Evolutionary conservation across 2,329 filamentous ascomycete species (phyloP), one percentile per base, ranked within the genome.

Genomic region (Raffaelea arxii): DNA sequence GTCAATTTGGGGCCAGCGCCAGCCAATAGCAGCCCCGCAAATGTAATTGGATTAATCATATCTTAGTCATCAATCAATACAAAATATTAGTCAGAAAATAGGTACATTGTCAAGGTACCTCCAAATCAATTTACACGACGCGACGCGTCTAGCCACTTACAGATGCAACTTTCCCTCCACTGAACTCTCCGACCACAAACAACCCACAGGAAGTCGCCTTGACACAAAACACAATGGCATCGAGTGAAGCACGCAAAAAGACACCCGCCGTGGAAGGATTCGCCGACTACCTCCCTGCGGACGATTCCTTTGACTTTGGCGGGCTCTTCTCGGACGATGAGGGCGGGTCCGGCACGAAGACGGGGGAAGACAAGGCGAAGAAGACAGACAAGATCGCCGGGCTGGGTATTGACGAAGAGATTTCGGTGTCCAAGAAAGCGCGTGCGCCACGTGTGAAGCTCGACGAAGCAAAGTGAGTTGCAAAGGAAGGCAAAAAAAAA

Each of bases 361-460:
- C 21, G 65, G 24, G 11, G 11, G 11, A 37, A 65, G 12, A 60
- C 25, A 58, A 59, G 59, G 60, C 63, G 49, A 73, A 70, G 51
- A 75, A 76, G 54, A 71, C 68, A 38, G 72, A 73, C 48, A 68
- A 67, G 22, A 62, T 65, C 1, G 66, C 73, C 24, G 72, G 72
- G 1, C 66, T 94, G 3, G 89, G 90, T 40, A 80, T 96, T 47
- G 90, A 97, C 53, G 80, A 94, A 58, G 87, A 94, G 57, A 77
- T 98, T 45, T 82, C 86, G 46, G 75, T 96, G 4, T 78, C 77
- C 36, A 95, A 87, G 65, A 84, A 84, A 56, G 76, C 81, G 30
- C 75, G 80, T 51, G 68, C 62, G 0, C 87, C 89, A 1, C 74
- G 80, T 47, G 84, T 91, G 4, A 98, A 96, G 62, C 75, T 98